Conservation (phyloP, 1,284 basidiomycete species). For the Melampsora americana region DNA sequence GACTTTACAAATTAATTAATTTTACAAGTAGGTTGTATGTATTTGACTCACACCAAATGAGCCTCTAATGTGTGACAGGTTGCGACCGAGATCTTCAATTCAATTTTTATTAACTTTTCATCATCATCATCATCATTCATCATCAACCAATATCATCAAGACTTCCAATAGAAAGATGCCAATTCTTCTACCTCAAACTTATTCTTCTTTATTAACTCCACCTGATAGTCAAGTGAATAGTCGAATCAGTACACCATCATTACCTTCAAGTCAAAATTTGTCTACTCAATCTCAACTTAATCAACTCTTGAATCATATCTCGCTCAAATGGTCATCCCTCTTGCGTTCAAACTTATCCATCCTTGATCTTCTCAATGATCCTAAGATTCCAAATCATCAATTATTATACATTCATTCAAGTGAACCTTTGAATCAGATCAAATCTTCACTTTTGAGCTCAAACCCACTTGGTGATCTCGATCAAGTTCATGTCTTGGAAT, state of each 20-base stretch:
- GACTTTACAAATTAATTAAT: too few species aligned
- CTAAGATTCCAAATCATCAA: constrained; percentile 7
- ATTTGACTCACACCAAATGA: too few species aligned
- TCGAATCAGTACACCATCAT: neutral
- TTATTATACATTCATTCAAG: neutral
- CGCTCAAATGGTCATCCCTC: constrained; percentile 23
- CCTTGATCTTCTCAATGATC: constrained; percentile 27
- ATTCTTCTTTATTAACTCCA: neutral
- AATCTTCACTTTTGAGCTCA: neutral
- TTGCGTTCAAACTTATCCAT: constrained; percentile 24
- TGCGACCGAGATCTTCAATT: too few species aligned
- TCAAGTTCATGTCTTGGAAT: constrained; percentile 14
- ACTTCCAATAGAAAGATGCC: too few species aligned
- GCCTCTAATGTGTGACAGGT: too few species aligned
- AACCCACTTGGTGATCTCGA: constrained; percentile 34
- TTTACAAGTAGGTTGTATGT: too few species aligned
- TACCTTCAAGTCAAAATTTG: neutral
- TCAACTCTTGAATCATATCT: constrained; percentile 10
- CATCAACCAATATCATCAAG: too few species aligned
- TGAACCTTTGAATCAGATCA: constrained; percentile 4
- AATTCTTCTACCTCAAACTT: too few species aligned
- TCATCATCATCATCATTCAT: too few species aligned
- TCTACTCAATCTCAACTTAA: neutral
- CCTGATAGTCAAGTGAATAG: neutral
- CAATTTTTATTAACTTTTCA: too few species aligned